phyloP scores from a whole-genome alignment of 2,329 filamentous ascomycete genomes.

The Fusarium keratoplasticum region DNA sequence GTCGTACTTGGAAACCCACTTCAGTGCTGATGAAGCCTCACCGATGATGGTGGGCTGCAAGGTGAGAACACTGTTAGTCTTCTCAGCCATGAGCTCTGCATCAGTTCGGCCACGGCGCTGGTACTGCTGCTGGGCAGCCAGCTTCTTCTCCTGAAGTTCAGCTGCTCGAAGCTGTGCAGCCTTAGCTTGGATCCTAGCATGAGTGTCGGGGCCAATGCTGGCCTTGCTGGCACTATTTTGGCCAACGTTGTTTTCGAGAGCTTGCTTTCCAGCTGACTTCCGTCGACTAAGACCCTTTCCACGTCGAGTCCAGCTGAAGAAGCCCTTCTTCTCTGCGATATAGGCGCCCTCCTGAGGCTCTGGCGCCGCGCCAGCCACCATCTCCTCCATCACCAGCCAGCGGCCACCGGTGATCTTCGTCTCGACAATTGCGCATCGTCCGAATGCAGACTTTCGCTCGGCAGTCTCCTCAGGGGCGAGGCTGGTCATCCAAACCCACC shows the following conservation, averaged over 20 bases:
- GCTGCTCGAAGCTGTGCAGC: constrained; percentile 84
- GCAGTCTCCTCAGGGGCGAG: constrained; percentile 89
- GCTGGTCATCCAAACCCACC: constrained; percentile 99
- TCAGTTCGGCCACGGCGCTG: constrained; percentile 67
- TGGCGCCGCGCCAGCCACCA: constrained; percentile 90
- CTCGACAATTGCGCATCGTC: constrained; percentile 91
- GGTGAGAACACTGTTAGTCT: constrained; percentile 91
- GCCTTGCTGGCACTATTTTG: constrained; percentile 74
- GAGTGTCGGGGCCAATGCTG: constrained; percentile 89
- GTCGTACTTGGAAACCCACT: constrained; percentile 96
- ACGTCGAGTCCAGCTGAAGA: constrained; percentile 87
- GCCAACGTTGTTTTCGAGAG: constrained; percentile 60
- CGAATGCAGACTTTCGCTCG: constrained; percentile 90
- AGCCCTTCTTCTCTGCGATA: constrained; percentile 94
- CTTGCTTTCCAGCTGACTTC: constrained; percentile 76
- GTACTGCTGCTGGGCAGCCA: constrained; percentile 52
- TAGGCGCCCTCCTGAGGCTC: constrained; percentile 88
- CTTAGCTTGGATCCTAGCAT: constrained; percentile 91
- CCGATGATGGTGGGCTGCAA: constrained; percentile 85
- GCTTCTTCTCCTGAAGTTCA: constrained; percentile 69
- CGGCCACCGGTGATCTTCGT: constrained; percentile 83
- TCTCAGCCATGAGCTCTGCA: constrained; percentile 68
- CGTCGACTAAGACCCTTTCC: constrained; percentile 72
- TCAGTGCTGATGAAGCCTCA: constrained; percentile 93
- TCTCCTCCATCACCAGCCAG: constrained; percentile 97